A percentile compares a stretch with the other conserved stretches of the same genome.
These are phyloP conservation scores for Ceratobasidium sp. DNA, from an alignment of 1,284 basidiomycete genomes.

Conservation along the genomic window DNA sequence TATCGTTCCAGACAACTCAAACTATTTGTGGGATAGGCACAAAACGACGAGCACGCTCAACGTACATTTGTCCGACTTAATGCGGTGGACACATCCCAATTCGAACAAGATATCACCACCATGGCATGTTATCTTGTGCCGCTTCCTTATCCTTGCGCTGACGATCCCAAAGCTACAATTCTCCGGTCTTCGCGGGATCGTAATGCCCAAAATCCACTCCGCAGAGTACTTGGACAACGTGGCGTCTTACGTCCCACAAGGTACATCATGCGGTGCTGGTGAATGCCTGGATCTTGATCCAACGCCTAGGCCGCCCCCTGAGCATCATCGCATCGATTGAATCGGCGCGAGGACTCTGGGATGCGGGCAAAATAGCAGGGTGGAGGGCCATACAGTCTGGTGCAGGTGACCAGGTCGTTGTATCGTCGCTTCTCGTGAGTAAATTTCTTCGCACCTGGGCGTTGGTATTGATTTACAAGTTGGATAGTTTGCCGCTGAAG, in stretches of 20 bases:
- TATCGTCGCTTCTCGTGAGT: constrained; percentile 42
- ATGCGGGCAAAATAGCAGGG: constrained; percentile 65
- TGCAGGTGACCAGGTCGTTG: constrained; percentile 51
- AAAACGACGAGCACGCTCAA: constrained; percentile 52
- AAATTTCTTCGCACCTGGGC: background rate
- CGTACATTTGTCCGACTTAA: constrained; percentile 80
- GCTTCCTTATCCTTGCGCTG: constrained; percentile 29
- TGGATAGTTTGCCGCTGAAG: constrained; percentile 84
- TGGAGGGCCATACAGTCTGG: constrained; percentile 57
- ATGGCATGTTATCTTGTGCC: constrained; percentile 58
- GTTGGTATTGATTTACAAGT: background rate
- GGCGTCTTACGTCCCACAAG: constrained; percentile 57
- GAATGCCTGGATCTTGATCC: constrained; percentile 46
- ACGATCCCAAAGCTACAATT: constrained; percentile 55
- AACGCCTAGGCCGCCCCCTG: constrained; percentile 53
- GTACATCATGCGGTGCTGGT: constrained; percentile 47
- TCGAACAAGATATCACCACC: constrained; percentile 69
- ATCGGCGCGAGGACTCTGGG: constrained; percentile 70
- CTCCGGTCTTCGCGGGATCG: constrained; percentile 62
- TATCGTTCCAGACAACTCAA: background rate
- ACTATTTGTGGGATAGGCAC: constrained; percentile 10
- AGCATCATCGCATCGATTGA: constrained; percentile 79
- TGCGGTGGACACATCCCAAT: constrained; percentile 72
- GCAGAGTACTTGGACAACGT: constrained; percentile 68
- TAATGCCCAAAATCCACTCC: constrained; percentile 81